Evolutionary conservation across 2,329 filamentous ascomycete species (phyloP).

Genomic region (Pseudocercospora pini-densiflorae): DNA sequence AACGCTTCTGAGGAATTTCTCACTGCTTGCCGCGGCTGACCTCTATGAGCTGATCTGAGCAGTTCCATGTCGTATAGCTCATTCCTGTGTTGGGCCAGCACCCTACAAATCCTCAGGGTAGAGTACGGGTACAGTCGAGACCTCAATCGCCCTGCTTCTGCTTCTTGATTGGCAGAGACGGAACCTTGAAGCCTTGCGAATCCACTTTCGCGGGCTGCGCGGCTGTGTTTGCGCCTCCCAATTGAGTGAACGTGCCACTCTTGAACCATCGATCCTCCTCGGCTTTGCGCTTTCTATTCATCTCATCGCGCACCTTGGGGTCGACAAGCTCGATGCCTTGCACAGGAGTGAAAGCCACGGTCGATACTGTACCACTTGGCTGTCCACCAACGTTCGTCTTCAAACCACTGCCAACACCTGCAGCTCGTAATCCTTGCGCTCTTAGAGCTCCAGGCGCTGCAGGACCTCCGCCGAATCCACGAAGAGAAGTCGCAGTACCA

Average conservation of each 20-base stretch:
- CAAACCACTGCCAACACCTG: constrained; percentile 69
- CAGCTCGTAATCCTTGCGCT: constrained; percentile 77
- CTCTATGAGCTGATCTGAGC: background rate
- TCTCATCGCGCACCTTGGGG: constrained; percentile 85
- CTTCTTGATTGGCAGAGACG: constrained; percentile 76
- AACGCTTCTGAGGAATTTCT: background rate
- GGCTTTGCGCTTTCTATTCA: constrained; percentile 87
- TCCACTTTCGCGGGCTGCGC: constrained; percentile 54
- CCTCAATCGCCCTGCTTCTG: constrained; percentile 37
- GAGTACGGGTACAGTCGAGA: background rate
- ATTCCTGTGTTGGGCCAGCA: background rate
- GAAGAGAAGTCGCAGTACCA: constrained; percentile 79
- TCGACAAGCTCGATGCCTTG: constrained; percentile 95
- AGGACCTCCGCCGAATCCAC: constrained; percentile 70
- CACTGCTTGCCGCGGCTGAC: background rate
- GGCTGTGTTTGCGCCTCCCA: constrained; percentile 53
- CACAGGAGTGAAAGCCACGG: constrained; percentile 89
- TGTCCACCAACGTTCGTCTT: constrained; percentile 35
- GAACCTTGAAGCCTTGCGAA: constrained; percentile 79
- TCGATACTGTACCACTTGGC: constrained; percentile 67
- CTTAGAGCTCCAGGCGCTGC: constrained; percentile 72
- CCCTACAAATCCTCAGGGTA: background rate
- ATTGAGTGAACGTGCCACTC: constrained; percentile 93
- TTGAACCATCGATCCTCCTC: constrained; percentile 98
- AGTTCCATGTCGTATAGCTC: background rate